These are phyloP conservation scores for Sphagnum contortum DNA, from an alignment of 225 moss, liverwort and hornwort genomes.

Conservation along the genomic window DNA sequence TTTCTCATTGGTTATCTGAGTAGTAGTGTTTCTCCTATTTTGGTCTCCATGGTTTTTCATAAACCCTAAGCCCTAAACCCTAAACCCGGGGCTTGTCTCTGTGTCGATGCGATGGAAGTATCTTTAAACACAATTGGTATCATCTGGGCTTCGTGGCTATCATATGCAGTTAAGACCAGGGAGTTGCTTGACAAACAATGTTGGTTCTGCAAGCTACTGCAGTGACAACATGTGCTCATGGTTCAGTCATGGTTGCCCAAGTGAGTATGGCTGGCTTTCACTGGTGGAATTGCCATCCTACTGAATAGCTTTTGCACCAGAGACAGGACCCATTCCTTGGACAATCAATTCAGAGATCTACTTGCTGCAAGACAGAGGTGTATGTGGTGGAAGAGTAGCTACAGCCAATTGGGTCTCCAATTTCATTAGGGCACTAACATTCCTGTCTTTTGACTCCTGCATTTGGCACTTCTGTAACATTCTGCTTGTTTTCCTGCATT, in stretches of 20 bases:
- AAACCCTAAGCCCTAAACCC: no score
- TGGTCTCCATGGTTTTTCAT: conserved; percentile 19
- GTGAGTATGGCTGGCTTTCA: conserved; percentile 75
- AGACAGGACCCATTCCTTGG: conserved; percentile 97
- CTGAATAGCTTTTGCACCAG: conserved; percentile 72
- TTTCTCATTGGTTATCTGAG: background rate
- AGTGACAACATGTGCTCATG: conserved; percentile 34
- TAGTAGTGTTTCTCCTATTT: background rate
- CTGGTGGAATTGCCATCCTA: conserved; percentile 67
- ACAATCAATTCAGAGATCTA: conserved; percentile 96
- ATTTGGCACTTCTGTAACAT: conserved; percentile 61
- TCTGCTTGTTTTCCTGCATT: conserved; percentile 52
- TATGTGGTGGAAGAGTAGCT: conserved; percentile 70
- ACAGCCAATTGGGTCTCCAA: conserved; percentile 93
- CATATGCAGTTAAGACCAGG: conserved; percentile 59
- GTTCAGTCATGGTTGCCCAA: conserved; percentile 82
- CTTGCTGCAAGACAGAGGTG: conserved; percentile 56
- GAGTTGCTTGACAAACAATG: conserved; percentile 47
- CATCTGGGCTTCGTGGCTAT: no score
- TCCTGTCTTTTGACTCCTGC: conserved; percentile 51
- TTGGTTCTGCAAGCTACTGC: conserved; percentile 17
- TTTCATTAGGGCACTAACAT: conserved; percentile 74
- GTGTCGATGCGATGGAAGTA: no score
- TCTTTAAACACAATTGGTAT: no score
- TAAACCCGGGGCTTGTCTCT: no score